Base-by-base conservation (phyloP, 2,329 filamentous ascomycete genomes). In the Phialocephala sp. region DNA sequence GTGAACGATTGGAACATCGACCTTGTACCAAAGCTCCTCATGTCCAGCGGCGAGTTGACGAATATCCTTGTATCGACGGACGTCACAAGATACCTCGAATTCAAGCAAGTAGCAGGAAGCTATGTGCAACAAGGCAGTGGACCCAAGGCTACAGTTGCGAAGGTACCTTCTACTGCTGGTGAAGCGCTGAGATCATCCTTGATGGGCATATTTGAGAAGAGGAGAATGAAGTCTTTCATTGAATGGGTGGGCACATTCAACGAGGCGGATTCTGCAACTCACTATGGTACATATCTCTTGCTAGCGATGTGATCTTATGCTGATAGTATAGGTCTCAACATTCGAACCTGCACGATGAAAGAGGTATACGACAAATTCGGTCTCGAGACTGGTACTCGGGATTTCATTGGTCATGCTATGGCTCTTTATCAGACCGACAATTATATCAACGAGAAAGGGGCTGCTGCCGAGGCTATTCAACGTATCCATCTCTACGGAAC, bases 1-100 rank as follows among this genome's bases (percentile, higher is more conserved):
- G 85, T 89, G 78, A 97, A 97, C 82, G 94, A 98, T 86, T 99
- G 95, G 95, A 98, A 97, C 85, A 96, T 99, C 80, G 96, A 99
- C 79, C 87, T 99, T 68, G 94, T 99, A 58, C 94, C 95, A 73
- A 99, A 99, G 86, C 90, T 99, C 76, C 88, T 99, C 80, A 98
- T 99, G 94, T 93, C 94, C 67, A 97, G 96, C 70, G 95, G 95
- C 80, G 94, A 99, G 83, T 85, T 99, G 78, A 98, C 94, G 79
- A 98, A 98, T 82, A 97, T 99, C 77, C 89, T 99, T 77, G 93
- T 97, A 70, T 97, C 94, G 60, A 98, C 94, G 81, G 93, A 97
- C 74, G 91, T 93, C 72, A 93, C 91, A 75, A 85, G 90, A 80
- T 94, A 94, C 80, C 89, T 96, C 76, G 92, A 96, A 80, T 96